Evolutionary conservation across 352 stramenopile species (phyloP).

Genomic region (Plasmopara viticola): DNA sequence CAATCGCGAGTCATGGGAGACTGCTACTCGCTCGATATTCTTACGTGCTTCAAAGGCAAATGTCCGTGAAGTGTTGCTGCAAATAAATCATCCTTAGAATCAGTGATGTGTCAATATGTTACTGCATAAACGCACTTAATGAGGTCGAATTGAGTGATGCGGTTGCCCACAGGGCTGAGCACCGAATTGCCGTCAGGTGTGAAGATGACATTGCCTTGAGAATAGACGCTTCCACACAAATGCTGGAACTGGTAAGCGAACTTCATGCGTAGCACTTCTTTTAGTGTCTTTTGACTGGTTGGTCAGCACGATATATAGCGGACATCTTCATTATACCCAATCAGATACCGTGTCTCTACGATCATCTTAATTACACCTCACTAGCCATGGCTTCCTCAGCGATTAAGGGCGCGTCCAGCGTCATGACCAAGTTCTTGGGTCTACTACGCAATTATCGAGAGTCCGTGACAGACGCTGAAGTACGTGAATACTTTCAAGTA

Average conservation of each 20-base stretch:
- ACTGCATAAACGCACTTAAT: slow-evolving; percentile 64
- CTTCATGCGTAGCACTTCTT: slow-evolving; percentile 49
- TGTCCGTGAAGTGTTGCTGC: slow-evolving; percentile 80
- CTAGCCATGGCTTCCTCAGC: slow-evolving; percentile 24
- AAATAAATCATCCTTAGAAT: slow-evolving; percentile 5
- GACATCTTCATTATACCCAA: slow-evolving; percentile 24
- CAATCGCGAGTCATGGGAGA: slow-evolving; percentile 86
- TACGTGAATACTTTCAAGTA: slow-evolving; percentile 74
- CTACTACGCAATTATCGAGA: slow-evolving; percentile 77
- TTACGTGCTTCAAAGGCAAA: slow-evolving; percentile 90
- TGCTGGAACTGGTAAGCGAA: slow-evolving; percentile 91
- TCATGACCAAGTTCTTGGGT: slow-evolving; percentile 66
- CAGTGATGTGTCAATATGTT: background rate
- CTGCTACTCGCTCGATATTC: slow-evolving; percentile 81
- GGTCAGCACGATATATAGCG: slow-evolving; percentile 10
- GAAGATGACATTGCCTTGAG: slow-evolving; percentile 91
- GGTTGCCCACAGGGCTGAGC: slow-evolving; percentile 90
- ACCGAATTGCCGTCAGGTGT: slow-evolving; percentile 90
- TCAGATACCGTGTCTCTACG: slow-evolving; percentile 11
- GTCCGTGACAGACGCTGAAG: slow-evolving; percentile 69
- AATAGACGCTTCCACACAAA: slow-evolving; percentile 91
- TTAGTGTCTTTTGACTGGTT: slow-evolving; percentile 32
- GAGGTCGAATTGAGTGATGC: slow-evolving; percentile 92
- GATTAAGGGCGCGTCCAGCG: slow-evolving; percentile 24
- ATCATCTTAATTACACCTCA: slow-evolving; percentile 6